Evolutionary conservation across 108 stramenopile species (phyloP), one percentile per base, ranked within the genome.

Genomic region (Cyclotella baltica): DNA sequence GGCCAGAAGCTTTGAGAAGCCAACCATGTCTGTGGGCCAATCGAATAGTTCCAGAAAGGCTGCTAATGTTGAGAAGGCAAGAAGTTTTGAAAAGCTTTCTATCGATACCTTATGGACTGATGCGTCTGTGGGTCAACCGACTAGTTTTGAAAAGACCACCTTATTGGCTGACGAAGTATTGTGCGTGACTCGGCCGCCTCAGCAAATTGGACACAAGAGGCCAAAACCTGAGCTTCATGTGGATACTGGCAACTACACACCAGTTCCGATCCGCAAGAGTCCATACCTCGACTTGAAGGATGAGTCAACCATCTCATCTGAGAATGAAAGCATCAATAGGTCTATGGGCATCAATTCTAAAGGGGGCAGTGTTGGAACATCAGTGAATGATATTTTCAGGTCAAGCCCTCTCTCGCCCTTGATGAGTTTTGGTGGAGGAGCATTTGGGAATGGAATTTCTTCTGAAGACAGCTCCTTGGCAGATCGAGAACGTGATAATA

Each of bases 401-500:
- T 18, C 11, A 2, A 30, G 28, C 29, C 10, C 43, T 6, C 5
- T 23, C 0, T 50, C 72, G 15, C 43, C 47, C 43, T 20, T 52
- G 40, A 38, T 70, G 15, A 66, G 30, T 13, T 77, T 77, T 63
- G 68, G 68, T 0, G 3, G 38, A n/a, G n/a, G n/a, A n/a, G n/a
- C n/a, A 9, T 16, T 57, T 62, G 2, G 4, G 0, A 46, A 58
- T 34, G 15, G 20, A 9, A 57, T 57, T 4, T 10, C 48, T 13
- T 77, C 76, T 16, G n/a, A 69, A 37, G 68, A 62, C 1, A 77
- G 76, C 47, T 70, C 76, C 16, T 29, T 70, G 18, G 63, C 61
- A 9, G 68, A 70, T 23, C 61, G 37, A 33, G 68, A 70, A 28
- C 27, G 55, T 62, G 67, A 77, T 40, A 62, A 48, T 23, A 48